A percentile compares a stretch with the other conserved stretches of the same genome.
Conservation (phyloP, 495 filamentous ascomycete genomes). For the Patellaria atrata region DNA sequence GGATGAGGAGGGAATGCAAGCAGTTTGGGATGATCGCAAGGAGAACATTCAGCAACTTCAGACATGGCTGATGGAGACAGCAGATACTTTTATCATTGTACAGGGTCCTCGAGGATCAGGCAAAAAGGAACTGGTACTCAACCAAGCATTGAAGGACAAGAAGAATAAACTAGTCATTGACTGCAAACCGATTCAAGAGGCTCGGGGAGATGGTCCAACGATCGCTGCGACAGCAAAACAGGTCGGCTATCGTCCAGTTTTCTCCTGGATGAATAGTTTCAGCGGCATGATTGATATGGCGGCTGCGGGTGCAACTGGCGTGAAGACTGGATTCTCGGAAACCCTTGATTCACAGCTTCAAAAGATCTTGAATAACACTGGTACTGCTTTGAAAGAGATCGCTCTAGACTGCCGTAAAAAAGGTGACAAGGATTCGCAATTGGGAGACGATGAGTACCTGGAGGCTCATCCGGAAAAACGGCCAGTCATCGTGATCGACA, state of each 20-base stretch:
- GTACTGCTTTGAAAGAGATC: conserved; percentile 61
- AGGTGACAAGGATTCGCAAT: conserved; percentile 52
- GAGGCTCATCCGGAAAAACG: conserved; percentile 76
- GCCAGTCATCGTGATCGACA: conserved; percentile 84
- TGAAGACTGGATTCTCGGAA: conserved; percentile 90
- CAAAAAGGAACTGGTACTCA: conserved; percentile 73
- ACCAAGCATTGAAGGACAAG: conserved; percentile 64
- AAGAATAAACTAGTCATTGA: conserved; percentile 78
- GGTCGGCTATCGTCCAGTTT: conserved; percentile 87
- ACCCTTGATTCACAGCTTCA: conserved; percentile 79
- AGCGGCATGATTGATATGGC: conserved; percentile 85
- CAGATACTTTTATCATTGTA: conserved; percentile 85
- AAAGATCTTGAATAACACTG: conserved; percentile 85
- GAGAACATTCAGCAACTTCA: conserved; percentile 64
- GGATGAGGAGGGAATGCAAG: conserved; percentile 57
- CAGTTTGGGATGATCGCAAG: conserved; percentile 80
- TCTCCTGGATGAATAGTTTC: conserved; percentile 91
- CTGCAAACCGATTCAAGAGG: conserved; percentile 87
- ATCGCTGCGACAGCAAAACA: conserved; percentile 67
- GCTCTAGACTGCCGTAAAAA: conserved; percentile 55
- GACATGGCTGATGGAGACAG: conserved; percentile 74
- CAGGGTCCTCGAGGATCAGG: conserved; percentile 87
- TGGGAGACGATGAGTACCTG: conserved; percentile 77
- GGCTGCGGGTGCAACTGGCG: conserved; percentile 82
- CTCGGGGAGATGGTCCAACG: conserved; percentile 75